phyloP scores from a whole-genome alignment of 108 stramenopile genomes.

The Pseudonitzschia delicatissima region DNA sequence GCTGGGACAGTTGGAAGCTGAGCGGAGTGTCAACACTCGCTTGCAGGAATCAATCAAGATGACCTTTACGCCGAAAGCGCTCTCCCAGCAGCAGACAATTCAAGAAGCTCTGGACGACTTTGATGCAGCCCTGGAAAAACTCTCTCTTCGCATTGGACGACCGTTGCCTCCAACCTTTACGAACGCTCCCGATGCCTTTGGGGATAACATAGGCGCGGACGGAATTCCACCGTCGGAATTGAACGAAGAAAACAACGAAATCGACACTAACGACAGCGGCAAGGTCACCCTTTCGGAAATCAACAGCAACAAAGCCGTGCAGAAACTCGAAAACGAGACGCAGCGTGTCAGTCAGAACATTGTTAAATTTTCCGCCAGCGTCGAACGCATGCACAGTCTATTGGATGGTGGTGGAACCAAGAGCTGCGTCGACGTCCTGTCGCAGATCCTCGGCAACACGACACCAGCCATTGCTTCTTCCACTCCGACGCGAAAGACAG shows the following conservation, averaged over 20 bases:
- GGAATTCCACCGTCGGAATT: background rate
- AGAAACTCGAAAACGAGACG: conserved; percentile 77
- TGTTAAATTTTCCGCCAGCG: conserved; percentile 47
- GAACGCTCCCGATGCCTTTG: background rate
- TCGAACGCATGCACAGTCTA: conserved; percentile 56
- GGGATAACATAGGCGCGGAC: background rate
- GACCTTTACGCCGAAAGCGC: conserved; percentile 78
- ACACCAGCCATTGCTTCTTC: no score
- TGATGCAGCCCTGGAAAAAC: conserved; percentile 53
- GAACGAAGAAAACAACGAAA: conserved; percentile 10
- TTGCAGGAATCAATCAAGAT: conserved; percentile 74
- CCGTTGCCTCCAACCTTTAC: conserved; percentile 42
- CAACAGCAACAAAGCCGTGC: conserved; percentile 56
- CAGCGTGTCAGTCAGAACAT: conserved; percentile 76
- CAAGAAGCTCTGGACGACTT: conserved; percentile 63
- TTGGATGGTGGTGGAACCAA: conserved; percentile 13
- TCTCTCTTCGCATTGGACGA: conserved; percentile 60
- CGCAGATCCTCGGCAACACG: background rate
- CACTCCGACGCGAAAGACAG: no score
- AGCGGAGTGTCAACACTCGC: conserved; percentile 53
- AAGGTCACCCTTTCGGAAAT: conserved; percentile 32
- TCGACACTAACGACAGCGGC: conserved; percentile 12
- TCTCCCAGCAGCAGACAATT: conserved; percentile 78
- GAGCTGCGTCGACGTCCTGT: conserved; percentile 25
- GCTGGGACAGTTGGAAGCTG: conserved; percentile 67